Evolutionary conservation across 164 flowering plant species (phyloP).

Genomic region (Vitis cinerea): DNA sequence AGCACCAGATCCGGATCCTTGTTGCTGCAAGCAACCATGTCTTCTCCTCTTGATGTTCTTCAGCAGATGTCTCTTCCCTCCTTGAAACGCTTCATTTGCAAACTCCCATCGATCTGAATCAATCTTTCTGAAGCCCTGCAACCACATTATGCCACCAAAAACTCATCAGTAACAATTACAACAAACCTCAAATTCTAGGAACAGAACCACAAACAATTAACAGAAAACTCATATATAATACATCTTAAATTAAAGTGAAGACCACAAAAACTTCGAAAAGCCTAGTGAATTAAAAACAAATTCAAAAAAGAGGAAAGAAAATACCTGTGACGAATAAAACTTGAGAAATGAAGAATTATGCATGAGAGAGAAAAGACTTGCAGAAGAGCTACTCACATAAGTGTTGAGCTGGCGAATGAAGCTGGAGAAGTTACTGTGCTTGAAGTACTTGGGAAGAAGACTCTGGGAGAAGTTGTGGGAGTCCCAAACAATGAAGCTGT

Average conservation of each 20-base stretch:
- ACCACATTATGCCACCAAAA: not conserved
- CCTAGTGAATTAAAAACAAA: not conserved
- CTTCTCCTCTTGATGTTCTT: constrained; percentile 62
- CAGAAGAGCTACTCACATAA: constrained; percentile 43
- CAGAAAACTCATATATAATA: not conserved
- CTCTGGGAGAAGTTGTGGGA: constrained; percentile 39
- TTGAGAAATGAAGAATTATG: not conserved
- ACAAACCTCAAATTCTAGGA: not conserved
- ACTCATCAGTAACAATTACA: too few relatives aligned
- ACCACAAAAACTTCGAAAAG: not conserved
- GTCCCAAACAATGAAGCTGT: constrained; percentile 74
- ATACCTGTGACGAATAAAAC: not conserved
- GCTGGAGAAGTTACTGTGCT: constrained; percentile 81
- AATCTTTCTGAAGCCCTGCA: constrained; percentile 69
- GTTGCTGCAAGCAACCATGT: constrained; percentile 25
- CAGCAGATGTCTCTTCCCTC: constrained; percentile 70
- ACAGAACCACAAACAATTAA: not conserved
- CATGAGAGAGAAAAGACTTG: not conserved
- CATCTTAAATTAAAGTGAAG: not conserved
- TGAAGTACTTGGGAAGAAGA: constrained; percentile 68
- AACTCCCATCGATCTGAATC: constrained; percentile 77
- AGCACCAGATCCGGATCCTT: constrained; percentile 7
- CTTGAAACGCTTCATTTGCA: constrained; percentile 59
- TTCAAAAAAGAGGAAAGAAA: not conserved
- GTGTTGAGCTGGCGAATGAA: constrained; percentile 81